Evolutionary conservation across 306 rosid genomes (phyloP).

Genomic region (Boehmeria nivea): DNA sequence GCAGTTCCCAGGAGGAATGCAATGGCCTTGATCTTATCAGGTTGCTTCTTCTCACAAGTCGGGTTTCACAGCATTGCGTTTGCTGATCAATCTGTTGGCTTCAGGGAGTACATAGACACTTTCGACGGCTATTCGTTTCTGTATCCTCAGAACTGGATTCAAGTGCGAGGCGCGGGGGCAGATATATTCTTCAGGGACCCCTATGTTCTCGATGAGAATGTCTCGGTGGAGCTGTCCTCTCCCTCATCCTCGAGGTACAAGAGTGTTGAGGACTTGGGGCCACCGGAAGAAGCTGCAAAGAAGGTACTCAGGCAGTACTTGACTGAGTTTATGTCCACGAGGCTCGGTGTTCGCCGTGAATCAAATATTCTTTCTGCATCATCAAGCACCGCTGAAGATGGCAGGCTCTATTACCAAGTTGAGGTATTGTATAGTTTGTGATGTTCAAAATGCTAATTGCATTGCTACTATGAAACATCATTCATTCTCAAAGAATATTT

Average conservation of each 20-base stretch:
- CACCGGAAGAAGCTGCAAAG: slow-evolving; percentile 75
- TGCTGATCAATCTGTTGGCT: slow-evolving; percentile 42
- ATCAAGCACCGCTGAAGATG: slow-evolving; percentile 59
- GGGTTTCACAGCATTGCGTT: slow-evolving; percentile 22
- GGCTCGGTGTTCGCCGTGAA: slow-evolving; percentile 74
- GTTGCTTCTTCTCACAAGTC: slow-evolving; percentile 41
- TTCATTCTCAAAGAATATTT: too few species aligned
- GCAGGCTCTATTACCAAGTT: slow-evolving; percentile 74
- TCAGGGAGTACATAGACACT: slow-evolving; percentile 69
- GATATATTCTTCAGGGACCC: slow-evolving; percentile 96
- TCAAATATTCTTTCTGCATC: slow-evolving; percentile 48
- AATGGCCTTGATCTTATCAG: slow-evolving; percentile 63
- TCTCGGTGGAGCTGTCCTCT: slow-evolving; percentile 75
- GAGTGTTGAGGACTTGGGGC: slow-evolving; percentile 77
- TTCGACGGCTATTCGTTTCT: slow-evolving; percentile 87
- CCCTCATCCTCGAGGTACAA: slow-evolving; percentile 87
- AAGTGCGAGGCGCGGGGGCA: slow-evolving; percentile 88
- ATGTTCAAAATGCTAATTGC: slow-evolving; percentile 10
- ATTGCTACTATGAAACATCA: too few species aligned
- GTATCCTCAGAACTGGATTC: slow-evolving; percentile 86
- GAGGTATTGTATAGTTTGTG: slow-evolving; percentile 48
- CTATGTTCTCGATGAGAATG: slow-evolving; percentile 81
- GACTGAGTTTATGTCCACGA: slow-evolving; percentile 49
- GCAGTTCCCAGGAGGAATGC: slow-evolving; percentile 90
- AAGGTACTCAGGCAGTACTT: slow-evolving; percentile 72